phyloP scores from a whole-genome alignment of 169 alveolate species.

The Cryptosporidium sp. region DNA sequence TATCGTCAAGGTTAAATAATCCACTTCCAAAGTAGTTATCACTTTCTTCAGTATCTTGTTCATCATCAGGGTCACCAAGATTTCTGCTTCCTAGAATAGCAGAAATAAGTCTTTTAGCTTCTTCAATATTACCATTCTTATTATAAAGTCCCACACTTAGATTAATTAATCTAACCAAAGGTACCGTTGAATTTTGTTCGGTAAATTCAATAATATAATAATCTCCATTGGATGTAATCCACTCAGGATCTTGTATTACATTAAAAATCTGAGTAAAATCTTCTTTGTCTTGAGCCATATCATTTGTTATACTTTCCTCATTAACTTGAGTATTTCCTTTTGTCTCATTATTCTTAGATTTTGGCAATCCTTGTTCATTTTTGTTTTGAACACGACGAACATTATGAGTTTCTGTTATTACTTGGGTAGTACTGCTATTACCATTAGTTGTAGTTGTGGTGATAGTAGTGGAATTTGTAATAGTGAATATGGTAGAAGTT shows the following conservation, averaged over 20 bases:
- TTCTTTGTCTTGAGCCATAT: slow-evolving; percentile 23
- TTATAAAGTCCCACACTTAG: slow-evolving; percentile 65
- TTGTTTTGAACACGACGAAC: slow-evolving; percentile 3
- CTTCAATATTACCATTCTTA: slow-evolving; percentile 33
- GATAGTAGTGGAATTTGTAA: slow-evolving; percentile 22
- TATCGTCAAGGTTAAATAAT: slow-evolving; percentile 29
- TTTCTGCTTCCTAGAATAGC: slow-evolving; percentile 37
- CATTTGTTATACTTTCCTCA: neutral
- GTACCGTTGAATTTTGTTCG: slow-evolving; percentile 37
- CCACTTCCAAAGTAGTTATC: slow-evolving; percentile 30
- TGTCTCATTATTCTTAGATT: neutral
- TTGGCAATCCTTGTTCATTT: neutral
- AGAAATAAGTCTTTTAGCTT: slow-evolving; percentile 33
- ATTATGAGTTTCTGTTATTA: neutral
- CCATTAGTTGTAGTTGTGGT: neutral
- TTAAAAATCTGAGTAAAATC: slow-evolving; percentile 30
- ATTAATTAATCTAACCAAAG: slow-evolving; percentile 48
- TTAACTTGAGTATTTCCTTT: neutral
- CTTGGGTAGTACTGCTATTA: neutral
- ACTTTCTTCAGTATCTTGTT: neutral
- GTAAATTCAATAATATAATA: slow-evolving; percentile 61
- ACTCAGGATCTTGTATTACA: slow-evolving; percentile 43
- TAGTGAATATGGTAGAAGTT: neutral
- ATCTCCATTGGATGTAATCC: slow-evolving; percentile 58
- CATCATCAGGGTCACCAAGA: slow-evolving; percentile 20